A percentile compares a stretch with the other conserved stretches of the same genome.
These are phyloP conservation scores for Trametes meyenii DNA, from an alignment of 768 basidiomycete species.

Conservation along the genomic window DNA sequence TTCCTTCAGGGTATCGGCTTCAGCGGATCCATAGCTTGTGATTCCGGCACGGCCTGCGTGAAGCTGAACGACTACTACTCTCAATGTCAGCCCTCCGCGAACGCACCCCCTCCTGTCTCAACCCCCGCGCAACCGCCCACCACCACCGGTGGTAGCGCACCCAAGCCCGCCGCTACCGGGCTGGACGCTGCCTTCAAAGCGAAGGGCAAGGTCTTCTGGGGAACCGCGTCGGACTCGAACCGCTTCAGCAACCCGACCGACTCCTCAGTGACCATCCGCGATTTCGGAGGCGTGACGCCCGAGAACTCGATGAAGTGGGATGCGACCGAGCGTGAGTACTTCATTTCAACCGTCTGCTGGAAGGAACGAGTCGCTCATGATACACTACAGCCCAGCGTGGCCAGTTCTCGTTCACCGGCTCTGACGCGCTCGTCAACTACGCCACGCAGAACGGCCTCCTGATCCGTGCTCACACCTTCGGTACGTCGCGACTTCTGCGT, in stretches of 20 bases:
- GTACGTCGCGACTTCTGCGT: conserved; percentile 5
- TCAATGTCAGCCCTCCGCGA: conserved; percentile 37
- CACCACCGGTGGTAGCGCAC: conserved; percentile 9
- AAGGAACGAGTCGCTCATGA: background rate
- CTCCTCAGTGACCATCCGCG: conserved; percentile 30
- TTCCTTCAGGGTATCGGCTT: conserved; percentile 32
- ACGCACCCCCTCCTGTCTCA: conserved; percentile 21
- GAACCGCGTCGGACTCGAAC: conserved; percentile 35
- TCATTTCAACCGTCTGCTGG: background rate
- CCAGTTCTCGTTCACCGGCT: conserved; percentile 32
- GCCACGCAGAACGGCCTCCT: conserved; percentile 33
- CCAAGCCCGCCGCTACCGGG: conserved; percentile 29
- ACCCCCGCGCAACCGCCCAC: conserved; percentile 13
- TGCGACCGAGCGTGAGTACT: conserved; percentile 32
- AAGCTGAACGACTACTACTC: conserved; percentile 37
- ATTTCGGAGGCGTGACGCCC: conserved; percentile 38
- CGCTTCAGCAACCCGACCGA: conserved; percentile 32
- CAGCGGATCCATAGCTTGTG: conserved; percentile 39
- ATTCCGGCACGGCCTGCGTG: conserved; percentile 38
- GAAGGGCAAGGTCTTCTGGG: conserved; percentile 34
- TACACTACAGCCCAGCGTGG: conserved; percentile 25
- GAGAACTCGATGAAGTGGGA: conserved; percentile 42
- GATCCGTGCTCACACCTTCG: conserved; percentile 37
- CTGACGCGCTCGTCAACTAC: conserved; percentile 37
- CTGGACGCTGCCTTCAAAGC: conserved; percentile 31